phyloP scores from a whole-genome alignment of 2,329 filamentous ascomycete species.

The Aspergillus unguis region DNA sequence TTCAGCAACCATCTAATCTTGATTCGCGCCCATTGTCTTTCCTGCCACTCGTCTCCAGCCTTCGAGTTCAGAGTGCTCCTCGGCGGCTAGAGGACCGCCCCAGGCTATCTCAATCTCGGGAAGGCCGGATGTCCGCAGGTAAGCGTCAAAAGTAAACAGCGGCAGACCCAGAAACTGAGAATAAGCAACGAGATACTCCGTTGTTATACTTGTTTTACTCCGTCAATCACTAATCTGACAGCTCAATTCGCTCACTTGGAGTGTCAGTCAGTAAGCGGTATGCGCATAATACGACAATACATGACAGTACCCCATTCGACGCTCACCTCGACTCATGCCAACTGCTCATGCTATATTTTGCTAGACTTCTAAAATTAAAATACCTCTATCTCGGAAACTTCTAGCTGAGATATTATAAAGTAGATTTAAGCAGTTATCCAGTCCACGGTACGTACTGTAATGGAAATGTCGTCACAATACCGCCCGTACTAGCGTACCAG shows the following conservation, averaged over 20 bases:
- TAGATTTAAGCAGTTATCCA: no score
- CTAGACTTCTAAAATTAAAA: no score
- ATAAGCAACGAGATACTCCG: background rate
- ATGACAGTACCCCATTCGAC: no score
- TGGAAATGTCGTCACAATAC: no score
- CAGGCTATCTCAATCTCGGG: conserved; percentile 21
- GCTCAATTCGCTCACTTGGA: background rate
- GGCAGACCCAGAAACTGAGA: background rate
- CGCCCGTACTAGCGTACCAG: background rate
- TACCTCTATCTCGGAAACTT: no score
- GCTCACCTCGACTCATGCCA: no score
- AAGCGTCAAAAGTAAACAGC: conserved; percentile 3
- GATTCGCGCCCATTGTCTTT: conserved; percentile 12
- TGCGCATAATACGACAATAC: no score
- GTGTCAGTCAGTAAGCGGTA: no score
- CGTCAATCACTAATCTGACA: background rate
- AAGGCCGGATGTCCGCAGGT: conserved; percentile 18
- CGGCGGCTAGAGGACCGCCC: conserved; percentile 18
- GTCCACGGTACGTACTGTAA: no score
- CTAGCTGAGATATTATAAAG: no score
- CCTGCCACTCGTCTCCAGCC: background rate
- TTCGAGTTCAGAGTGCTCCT: background rate
- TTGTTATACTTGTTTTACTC: background rate
- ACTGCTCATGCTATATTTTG: no score
- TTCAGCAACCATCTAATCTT: conserved; percentile 1